Evolutionary conservation across 306 rosid species (phyloP), one percentile per base, ranked within the genome.

Genomic region (Carpinus viminea): DNA sequence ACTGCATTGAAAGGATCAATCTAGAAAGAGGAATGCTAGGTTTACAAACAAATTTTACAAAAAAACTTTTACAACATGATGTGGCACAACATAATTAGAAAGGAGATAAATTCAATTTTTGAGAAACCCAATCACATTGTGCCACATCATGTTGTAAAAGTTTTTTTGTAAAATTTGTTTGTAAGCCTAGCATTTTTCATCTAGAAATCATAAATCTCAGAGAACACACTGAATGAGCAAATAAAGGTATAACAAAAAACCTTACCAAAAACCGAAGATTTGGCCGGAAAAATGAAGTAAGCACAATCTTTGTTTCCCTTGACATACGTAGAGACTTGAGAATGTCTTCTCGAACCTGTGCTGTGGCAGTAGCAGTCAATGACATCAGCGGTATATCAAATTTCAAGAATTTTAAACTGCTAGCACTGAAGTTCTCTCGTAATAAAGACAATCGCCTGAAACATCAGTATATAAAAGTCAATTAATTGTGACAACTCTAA

Each of bases 281-380:
- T 74, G 97, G 81, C 68, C 97, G 84, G 72, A 92, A 94, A 84
- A 94, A 94, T 59, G 98, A 91, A 73, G 97, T 89, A 46, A 92
- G 88, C 83, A 91, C 93, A 82, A 87, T 72, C 77, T 81, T 89
- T 60, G 97, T 86, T 83, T 89, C 94, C 83, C 85, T 87, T 55
- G 93, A 79, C 97, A 94, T 85, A 73, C 82, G 53, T 21, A 92
- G 72, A 13, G 95, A 91, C 87, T 84, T 87, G 36, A 92, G 85
- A 88, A 94, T 91, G 80, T 94, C 98, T 85, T 88, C 92, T 72
- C 82, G 91, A 73, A 94, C 97, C 77, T 78, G 83, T 72, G 64
- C 62, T 74, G 97, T 92, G 48, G 98, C 98, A 54, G 98, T 94
- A 57, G 95, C 98, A 24, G 98, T 94, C 88, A 94, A 92, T 71